These are phyloP conservation scores for Fonsecaea monophora DNA, from an alignment of 2,329 filamentous ascomycete genomes.

Conservation along the genomic window DNA sequence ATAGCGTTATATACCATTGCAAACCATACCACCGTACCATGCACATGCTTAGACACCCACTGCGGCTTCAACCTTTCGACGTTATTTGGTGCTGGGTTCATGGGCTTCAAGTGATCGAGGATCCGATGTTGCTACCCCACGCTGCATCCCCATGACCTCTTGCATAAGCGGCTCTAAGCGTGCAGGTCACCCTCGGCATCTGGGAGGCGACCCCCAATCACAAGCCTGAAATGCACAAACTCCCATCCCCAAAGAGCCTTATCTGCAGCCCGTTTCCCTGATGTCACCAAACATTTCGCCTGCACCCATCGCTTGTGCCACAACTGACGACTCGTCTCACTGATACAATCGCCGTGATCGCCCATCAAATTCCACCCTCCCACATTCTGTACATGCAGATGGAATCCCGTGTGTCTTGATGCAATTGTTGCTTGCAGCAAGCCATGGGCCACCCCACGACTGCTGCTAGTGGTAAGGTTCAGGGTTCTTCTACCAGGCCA, in stretches of 20 bases:
- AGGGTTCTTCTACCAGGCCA: not conserved
- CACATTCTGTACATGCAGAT: constrained; percentile 25
- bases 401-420: constrained; percentile 4
- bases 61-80: not conserved
- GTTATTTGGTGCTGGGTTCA: not conserved
- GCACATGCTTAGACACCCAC: not conserved
- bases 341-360: not conserved
- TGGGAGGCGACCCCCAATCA: constrained; percentile 22
- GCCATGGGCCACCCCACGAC: constrained; percentile 1
- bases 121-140: constrained; percentile 2
- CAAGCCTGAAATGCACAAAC: not conserved
- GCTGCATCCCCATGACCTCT: not conserved
- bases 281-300: constrained; percentile 12
- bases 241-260: constrained; percentile 11
- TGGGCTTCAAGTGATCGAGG: constrained; percentile 2
- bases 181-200: not conserved
- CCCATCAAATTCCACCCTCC: constrained; percentile 16
- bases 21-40: not conserved
- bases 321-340: constrained; percentile 13
- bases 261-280: constrained; percentile 3
- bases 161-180: constrained; percentile 11
- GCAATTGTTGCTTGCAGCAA: constrained; percentile 9
- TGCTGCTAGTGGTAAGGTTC: constrained; percentile 16
- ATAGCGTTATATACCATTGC: not conserved
- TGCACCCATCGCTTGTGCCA: constrained; percentile 4